Conservation (phyloP, 2,329 filamentous ascomycete genomes). For the Aspergillus viridinutans region DNA sequence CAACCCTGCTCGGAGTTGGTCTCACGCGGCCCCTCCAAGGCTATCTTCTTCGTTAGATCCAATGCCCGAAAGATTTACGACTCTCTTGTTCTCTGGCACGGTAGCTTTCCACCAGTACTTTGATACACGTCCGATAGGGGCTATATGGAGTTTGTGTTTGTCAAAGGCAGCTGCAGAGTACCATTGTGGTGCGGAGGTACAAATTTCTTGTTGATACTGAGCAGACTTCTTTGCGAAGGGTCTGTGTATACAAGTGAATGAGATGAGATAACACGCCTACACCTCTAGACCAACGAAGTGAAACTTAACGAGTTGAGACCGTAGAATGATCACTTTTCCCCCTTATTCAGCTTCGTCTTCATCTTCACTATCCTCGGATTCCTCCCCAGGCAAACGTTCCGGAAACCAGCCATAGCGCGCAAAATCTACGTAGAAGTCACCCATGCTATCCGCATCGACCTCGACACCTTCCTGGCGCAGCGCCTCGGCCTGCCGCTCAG, state of each 20-base stretch:
- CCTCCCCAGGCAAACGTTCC: conserved; percentile 37
- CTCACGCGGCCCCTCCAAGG: conserved; percentile 1
- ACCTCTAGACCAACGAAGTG: not conserved
- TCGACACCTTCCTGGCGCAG: conserved; percentile 41
- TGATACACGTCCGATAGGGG: not conserved
- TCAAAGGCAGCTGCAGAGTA: conserved; percentile 5
- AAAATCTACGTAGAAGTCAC: conserved; percentile 43
- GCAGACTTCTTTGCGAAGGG: conserved; percentile 5
- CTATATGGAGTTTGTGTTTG: not conserved
- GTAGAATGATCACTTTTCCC: conserved; percentile 9
- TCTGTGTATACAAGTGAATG: conserved; percentile 6
- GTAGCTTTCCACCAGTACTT: not conserved
- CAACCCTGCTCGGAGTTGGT: not conserved
- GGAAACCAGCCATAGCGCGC: conserved; percentile 49
- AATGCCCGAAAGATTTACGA: not conserved
- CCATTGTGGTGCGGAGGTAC: not conserved
- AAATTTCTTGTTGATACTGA: conserved; percentile 6
- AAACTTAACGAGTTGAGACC: not conserved
- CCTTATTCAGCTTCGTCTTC: conserved; percentile 11
- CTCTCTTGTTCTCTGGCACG: not conserved
- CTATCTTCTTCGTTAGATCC: not conserved
- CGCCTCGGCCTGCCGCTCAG: conserved; percentile 40
- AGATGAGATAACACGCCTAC: not conserved
- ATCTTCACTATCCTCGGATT: conserved; percentile 35
- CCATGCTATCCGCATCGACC: conserved; percentile 40